Conservation (phyloP, 1,139 yeast species). For the Hyphopichia pseudoburtonii region DNA sequence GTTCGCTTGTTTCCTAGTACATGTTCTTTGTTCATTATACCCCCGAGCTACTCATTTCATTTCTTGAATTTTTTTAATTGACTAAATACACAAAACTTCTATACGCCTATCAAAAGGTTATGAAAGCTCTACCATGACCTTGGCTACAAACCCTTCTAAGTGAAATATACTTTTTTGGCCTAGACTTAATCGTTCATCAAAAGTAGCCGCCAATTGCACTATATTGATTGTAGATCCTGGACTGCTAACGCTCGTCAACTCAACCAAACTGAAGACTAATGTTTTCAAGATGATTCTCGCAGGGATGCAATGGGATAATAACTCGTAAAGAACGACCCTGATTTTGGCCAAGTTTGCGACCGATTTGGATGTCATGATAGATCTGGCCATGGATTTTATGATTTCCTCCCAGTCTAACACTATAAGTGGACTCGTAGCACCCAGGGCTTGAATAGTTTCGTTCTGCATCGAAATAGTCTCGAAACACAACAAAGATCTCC, state of each 20-base stretch:
- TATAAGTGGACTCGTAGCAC: slow-evolving; percentile 37
- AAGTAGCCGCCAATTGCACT: slow-evolving; percentile 68
- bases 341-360: slow-evolving; percentile 74
- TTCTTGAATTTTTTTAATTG: no score
- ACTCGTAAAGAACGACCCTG: slow-evolving; percentile 77
- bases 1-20: slow-evolving; percentile 12
- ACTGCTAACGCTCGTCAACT: slow-evolving; percentile 37
- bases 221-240: slow-evolving; percentile 33
- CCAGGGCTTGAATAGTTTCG: slow-evolving; percentile 46
- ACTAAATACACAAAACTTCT: slow-evolving; percentile 1
- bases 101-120: no score
- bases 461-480: slow-evolving; percentile 84
- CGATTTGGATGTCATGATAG: slow-evolving; percentile 58
- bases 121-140: slow-evolving; percentile 67
- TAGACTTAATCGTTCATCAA: slow-evolving; percentile 83
- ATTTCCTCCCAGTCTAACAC: slow-evolving; percentile 88
- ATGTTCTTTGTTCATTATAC: neutral
- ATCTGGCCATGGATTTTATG: slow-evolving; percentile 60
- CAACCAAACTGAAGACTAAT: slow-evolving; percentile 58
- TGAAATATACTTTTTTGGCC: slow-evolving; percentile 93
- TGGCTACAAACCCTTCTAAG: slow-evolving; percentile 90
- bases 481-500: slow-evolving; percentile 74
- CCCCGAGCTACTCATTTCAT: no score
- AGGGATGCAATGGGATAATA: slow-evolving; percentile 91
- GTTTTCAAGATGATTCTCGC: slow-evolving; percentile 74